Evolutionary conservation across 306 rosid genomes (phyloP), one percentile per base, ranked within the genome.

Genomic region (Sindora glabra): DNA sequence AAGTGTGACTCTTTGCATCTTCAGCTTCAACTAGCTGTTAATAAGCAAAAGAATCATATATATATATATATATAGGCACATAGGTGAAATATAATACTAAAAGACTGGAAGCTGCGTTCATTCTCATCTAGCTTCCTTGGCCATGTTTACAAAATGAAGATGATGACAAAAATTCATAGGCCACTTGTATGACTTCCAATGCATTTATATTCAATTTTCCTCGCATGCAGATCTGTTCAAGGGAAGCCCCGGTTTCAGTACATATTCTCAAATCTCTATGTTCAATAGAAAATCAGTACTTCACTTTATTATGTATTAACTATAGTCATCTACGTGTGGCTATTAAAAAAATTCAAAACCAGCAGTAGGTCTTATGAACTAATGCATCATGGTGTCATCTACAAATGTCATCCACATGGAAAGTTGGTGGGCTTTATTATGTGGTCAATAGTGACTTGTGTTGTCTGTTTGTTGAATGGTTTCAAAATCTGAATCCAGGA

Each of bases 301-400:
- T 69, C 34, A 18, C 61, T 56, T 45, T 56, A 29, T 52, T 9
- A 56, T 58, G 16, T 68, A 29, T 32, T 49, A 29, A 61, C 42
- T 44, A 23, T 61, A 37, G 48, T 48, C 53, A 37, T 58, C 41
- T 60, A 6, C 33, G 14, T 52, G 51, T 26, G 15, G 29, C 36
- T 67, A 26, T 65, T 66, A 56, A 48, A 61, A 32, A 64, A 47
- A 71, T 58, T 60, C 40, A 65, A 55, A 64, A 33, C 49, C 42
- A 50, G 57, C 39, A 44, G 57, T 45, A 70, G 62, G 26, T 40
- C 44, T 56, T 63, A 44, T 76, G 59, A 64, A 44, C 48, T 59
- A 46, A 45, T 74, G 72, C 74, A 65, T 75, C n/a, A n/a, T n/a
- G n/a, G n/a, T n/a, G n/a, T n/a, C n/a, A n/a, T 66, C 30, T 67